Conservation (phyloP, 768 basidiomycete genomes). For the Coprinellus aureogranulatus region DNA sequence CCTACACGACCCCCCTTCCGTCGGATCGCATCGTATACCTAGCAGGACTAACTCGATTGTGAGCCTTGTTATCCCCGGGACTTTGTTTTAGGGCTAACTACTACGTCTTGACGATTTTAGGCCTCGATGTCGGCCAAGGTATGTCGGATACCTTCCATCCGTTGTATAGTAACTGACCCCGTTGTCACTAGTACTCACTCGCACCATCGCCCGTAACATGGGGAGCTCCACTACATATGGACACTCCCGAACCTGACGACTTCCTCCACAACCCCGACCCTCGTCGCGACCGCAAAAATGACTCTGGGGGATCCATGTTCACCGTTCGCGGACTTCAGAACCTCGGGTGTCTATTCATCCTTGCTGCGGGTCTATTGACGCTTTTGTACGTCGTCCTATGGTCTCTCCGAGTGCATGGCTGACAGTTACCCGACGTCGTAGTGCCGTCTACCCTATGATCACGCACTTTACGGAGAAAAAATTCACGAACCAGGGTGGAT, state of each 20-base stretch:
- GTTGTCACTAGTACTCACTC: constrained; percentile 31
- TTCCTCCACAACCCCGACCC: constrained; percentile 63
- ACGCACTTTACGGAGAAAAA: constrained; percentile 43
- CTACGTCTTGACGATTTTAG: neutral
- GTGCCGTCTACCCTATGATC: constrained; percentile 76
- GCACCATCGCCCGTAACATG: constrained; percentile 50
- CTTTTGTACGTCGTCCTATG: constrained; percentile 44
- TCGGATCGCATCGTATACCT: no score
- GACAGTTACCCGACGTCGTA: constrained; percentile 19
- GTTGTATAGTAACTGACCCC: no score
- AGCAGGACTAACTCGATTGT: neutral
- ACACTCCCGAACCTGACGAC: constrained; percentile 56
- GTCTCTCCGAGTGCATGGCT: constrained; percentile 35
- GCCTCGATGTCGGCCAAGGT: neutral
- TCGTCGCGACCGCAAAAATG: constrained; percentile 47
- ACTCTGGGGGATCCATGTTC: constrained; percentile 56
- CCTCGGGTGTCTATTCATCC: constrained; percentile 58
- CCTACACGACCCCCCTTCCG: no score
- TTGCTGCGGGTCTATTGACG: constrained; percentile 43
- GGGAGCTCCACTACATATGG: constrained; percentile 41
- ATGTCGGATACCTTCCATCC: neutral
- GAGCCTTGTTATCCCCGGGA: no score
- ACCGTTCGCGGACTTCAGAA: constrained; percentile 64
- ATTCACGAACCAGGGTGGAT: constrained; percentile 43
- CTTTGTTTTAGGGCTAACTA: neutral